Percentiles rank a stretch among this genome's conserved stretches.
These are phyloP conservation scores for Isoetes taiwanensis DNA, from an alignment of 75 land plant species.

Conservation along the genomic window DNA sequence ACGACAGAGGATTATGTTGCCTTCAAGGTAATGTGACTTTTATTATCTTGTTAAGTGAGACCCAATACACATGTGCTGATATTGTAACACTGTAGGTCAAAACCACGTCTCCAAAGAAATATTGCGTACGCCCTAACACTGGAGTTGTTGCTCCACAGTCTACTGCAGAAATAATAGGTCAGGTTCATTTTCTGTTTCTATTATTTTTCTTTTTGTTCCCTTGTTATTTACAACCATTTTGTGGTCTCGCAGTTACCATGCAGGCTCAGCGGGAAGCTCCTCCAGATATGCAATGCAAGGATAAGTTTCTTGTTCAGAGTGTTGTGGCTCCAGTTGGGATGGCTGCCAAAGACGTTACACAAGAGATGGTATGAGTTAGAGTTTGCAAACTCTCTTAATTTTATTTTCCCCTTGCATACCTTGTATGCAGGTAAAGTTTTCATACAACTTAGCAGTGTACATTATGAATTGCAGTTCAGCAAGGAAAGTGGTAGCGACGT, in stretches of 20 bases:
- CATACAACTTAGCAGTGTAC: too few species aligned
- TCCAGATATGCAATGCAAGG: neutral
- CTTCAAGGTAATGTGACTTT: slow-evolving; percentile 49
- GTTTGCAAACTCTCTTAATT: too few species aligned
- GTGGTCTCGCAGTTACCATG: slow-evolving; percentile 6
- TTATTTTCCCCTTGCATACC: too few species aligned
- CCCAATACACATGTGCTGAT: too few species aligned
- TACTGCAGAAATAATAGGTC: neutral
- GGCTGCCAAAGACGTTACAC: slow-evolving; percentile 35
- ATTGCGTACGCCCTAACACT: neutral
- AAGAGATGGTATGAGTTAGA: slow-evolving; percentile 45
- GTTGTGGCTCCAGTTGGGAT: slow-evolving; percentile 28
- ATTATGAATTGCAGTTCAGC: slow-evolving; percentile 44
- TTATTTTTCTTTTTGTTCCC: too few species aligned
- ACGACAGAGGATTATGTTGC: slow-evolving; percentile 66
- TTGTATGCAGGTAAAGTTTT: too few species aligned
- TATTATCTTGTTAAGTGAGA: neutral
- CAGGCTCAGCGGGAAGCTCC: neutral
- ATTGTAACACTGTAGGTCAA: neutral
- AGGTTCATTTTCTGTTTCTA: too few species aligned
- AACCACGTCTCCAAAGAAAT: slow-evolving; percentile 1
- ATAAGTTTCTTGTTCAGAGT: slow-evolving; percentile 4
- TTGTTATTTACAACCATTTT: too few species aligned
- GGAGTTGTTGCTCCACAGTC: neutral
- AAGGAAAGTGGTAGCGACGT: slow-evolving; percentile 56